phyloP scores from a whole-genome alignment of 495 filamentous ascomycete genomes.

The Penicillium soppii region DNA sequence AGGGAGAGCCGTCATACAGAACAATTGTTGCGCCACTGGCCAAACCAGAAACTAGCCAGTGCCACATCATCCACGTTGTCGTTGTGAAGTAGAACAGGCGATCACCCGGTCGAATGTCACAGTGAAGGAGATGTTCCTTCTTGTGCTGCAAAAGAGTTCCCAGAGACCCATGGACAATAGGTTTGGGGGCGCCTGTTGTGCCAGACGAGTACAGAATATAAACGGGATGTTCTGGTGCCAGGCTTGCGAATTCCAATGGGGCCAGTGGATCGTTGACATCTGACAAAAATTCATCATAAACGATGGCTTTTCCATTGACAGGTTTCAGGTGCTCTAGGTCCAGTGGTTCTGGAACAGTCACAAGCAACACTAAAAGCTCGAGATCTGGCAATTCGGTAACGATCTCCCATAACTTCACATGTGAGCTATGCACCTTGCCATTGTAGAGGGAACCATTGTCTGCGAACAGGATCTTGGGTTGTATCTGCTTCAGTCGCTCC shows the following conservation, averaged over 20 bases:
- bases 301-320: conserved; percentile 48
- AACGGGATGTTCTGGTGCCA: conserved; percentile 79
- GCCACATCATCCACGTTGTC: conserved; percentile 97
- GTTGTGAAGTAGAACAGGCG: conserved; percentile 86
- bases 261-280: conserved; percentile 40
- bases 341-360: conserved; percentile 52
- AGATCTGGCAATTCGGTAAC: conserved; percentile 61
- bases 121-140: conserved; percentile 87
- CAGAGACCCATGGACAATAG: conserved; percentile 85
- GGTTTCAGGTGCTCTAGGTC: conserved; percentile 48
- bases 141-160: conserved; percentile 92
- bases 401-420: conserved; percentile 71
- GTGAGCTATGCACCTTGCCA: conserved; percentile 73
- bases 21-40: conserved; percentile 77
- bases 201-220: conserved; percentile 88
- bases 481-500: conserved; percentile 79
- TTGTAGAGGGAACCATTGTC: conserved; percentile 90
- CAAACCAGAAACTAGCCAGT: conserved; percentile 85
- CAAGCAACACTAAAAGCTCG: conserved; percentile 67
- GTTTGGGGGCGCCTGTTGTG: conserved; percentile 88
- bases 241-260: conserved; percentile 65
- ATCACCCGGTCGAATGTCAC: conserved; percentile 64
- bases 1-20: conserved; percentile 87
- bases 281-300: conserved; percentile 51
- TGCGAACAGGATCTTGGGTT: conserved; percentile 76